Evolutionary conservation across 768 basidiomycete species (phyloP).

Genomic region (Multifurca ochricompacta): DNA sequence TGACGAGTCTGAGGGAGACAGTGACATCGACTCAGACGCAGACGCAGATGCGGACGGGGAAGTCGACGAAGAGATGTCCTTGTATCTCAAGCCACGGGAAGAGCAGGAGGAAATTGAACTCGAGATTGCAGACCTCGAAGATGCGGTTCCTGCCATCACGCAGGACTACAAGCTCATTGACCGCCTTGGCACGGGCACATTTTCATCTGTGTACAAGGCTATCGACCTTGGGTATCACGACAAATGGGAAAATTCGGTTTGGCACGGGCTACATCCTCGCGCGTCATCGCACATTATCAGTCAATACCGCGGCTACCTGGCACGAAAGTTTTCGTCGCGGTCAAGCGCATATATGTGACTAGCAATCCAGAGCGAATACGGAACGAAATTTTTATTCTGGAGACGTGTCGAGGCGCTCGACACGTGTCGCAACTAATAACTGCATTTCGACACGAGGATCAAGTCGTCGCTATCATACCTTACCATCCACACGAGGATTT

Average conservation of each 20-base stretch:
- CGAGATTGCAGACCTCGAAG: slow-evolving; percentile 70
- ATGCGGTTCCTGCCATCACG: slow-evolving; percentile 56
- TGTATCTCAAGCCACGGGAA: slow-evolving; percentile 48
- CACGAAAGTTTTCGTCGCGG: slow-evolving; percentile 71
- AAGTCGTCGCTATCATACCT: slow-evolving; percentile 91
- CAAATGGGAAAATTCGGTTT: slow-evolving; percentile 69
- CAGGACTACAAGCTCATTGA: slow-evolving; percentile 75
- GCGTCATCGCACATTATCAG: slow-evolving; percentile 59
- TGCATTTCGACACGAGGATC: slow-evolving; percentile 85
- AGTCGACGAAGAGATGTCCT: slow-evolving; percentile 55
- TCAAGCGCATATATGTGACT: slow-evolving; percentile 97
- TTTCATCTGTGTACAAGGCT: slow-evolving; percentile 99
- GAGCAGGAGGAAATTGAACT: slow-evolving; percentile 67
- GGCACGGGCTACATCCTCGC: slow-evolving; percentile 60
- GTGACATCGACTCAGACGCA: slow-evolving; percentile 19
- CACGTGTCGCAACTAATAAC: slow-evolving; percentile 92
- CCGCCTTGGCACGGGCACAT: slow-evolving; percentile 93
- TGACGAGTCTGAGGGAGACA: slow-evolving; percentile 26
- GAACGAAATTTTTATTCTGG: slow-evolving; percentile 89
- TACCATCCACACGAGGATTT: slow-evolving; percentile 92
- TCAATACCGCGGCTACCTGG: slow-evolving; percentile 35
- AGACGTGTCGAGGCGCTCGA: slow-evolving; percentile 73
- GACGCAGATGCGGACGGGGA: slow-evolving; percentile 32
- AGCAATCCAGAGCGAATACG: slow-evolving; percentile 87
- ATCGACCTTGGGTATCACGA: slow-evolving; percentile 68